These are phyloP conservation scores for Botrytis elliptica DNA, from an alignment of 2,329 filamentous ascomycete species.

Conservation along the genomic window DNA sequence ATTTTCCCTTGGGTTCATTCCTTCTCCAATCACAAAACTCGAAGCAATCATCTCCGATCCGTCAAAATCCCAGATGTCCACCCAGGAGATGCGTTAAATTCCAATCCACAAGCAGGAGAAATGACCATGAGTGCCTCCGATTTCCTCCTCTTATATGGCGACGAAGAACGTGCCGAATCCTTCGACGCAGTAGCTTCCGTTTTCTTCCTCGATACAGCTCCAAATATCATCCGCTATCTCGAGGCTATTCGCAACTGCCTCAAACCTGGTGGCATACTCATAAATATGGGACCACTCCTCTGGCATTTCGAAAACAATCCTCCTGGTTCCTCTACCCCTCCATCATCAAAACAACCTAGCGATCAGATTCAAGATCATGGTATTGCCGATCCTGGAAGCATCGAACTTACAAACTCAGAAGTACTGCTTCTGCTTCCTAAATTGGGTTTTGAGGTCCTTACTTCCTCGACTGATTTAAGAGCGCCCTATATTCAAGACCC, in stretches of 20 bases:
- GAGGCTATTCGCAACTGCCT: conserved; percentile 79
- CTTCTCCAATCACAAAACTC: conserved; percentile 80
- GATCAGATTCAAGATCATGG: conserved; percentile 47
- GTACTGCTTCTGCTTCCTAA: conserved; percentile 71
- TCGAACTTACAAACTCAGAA: conserved; percentile 89
- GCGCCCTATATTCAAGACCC: conserved; percentile 86
- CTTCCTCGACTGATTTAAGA: conserved; percentile 56
- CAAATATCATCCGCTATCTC: conserved; percentile 87
- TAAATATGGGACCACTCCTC: conserved; percentile 86
- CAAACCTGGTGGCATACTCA: conserved; percentile 72
- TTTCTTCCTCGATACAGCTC: conserved; percentile 97
- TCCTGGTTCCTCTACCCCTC: conserved; percentile 47
- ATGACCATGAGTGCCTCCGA: conserved; percentile 96
- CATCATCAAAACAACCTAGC: conserved; percentile 46
- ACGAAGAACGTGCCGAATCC: conserved; percentile 55
- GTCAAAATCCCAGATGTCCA: conserved; percentile 81
- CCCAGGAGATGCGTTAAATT: conserved; percentile 55
- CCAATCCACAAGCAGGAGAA: conserved; percentile 48
- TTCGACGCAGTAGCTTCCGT: conserved; percentile 87
- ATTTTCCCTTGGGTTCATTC: conserved; percentile 84
- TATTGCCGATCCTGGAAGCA: conserved; percentile 84
- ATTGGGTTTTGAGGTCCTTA: conserved; percentile 75
- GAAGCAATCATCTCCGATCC: conserved; percentile 70
- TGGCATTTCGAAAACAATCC: conserved; percentile 91
- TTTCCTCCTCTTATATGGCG: conserved; percentile 81